phyloP scores from a whole-genome alignment of 257 asterid species.

The Henckelia pumila region DNA sequence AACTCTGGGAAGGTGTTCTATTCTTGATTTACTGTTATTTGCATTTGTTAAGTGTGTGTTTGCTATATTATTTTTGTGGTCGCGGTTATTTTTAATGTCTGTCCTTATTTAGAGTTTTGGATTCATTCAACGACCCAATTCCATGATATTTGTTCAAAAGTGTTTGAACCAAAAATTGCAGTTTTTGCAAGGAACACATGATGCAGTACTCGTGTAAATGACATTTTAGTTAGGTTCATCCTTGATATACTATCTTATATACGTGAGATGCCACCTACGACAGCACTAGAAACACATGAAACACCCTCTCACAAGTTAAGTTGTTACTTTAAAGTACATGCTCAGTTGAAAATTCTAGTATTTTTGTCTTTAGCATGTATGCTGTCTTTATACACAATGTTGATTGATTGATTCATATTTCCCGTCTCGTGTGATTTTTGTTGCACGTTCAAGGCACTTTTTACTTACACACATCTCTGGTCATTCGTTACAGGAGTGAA shows the following conservation, averaged over 20 bases:
- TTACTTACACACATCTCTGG: neutral
- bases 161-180: neutral
- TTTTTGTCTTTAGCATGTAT: neutral
- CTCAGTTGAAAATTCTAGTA: neutral
- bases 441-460: neutral
- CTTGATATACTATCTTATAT: neutral
- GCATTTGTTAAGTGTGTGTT: conserved; percentile 8
- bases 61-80: conserved; percentile 1
- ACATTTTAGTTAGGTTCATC: neutral
- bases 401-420: neutral
- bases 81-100: neutral
- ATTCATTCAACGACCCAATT: neutral
- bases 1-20: conserved; percentile 48
- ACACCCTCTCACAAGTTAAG: neutral
- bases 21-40: conserved; percentile 16
- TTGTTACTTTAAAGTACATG: neutral
- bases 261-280: neutral
- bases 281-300: neutral
- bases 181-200: neutral
- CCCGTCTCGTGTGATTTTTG: neutral
- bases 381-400: neutral
- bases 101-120: neutral
- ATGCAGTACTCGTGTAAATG: neutral
- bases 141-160: neutral
- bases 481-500: conserved; percentile 42